Conservation (phyloP, 2,329 filamentous ascomycete genomes). For the Aspergillus transmontanensis region DNA sequence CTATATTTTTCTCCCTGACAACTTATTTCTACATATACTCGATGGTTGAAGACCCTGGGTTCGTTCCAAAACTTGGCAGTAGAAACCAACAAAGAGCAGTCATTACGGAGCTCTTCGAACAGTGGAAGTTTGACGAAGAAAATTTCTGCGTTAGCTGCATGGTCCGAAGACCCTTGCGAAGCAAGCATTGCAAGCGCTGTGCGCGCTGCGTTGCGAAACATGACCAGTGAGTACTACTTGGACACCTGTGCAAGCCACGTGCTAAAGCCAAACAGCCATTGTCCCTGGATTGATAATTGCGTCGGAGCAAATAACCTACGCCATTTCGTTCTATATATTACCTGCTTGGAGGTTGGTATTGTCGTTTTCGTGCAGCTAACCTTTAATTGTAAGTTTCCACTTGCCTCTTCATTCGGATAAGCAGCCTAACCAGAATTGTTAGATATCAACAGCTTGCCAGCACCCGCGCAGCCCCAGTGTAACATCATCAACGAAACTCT, state of each 20-base stretch:
- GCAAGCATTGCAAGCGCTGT: constrained; percentile 93
- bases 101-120: constrained; percentile 80
- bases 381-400: constrained; percentile 65
- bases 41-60: constrained; percentile 89
- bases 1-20: constrained; percentile 64
- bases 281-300: constrained; percentile 97
- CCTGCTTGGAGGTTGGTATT: constrained; percentile 76
- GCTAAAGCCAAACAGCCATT: constrained; percentile 64
- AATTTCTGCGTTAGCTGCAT: constrained; percentile 96
- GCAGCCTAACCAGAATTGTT: constrained; percentile 4
- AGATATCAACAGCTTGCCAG: constrained; percentile 66
- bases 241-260: no score
- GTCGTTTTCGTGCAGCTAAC: constrained; percentile 70
- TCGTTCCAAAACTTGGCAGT: constrained; percentile 85
- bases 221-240: constrained; percentile 73
- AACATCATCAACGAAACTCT: constrained; percentile 73
- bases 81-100: constrained; percentile 86
- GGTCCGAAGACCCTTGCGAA: constrained; percentile 87
- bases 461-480: constrained; percentile 59
- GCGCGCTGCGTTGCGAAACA: constrained; percentile 92
- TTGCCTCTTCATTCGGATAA: background rate
- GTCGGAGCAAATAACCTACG: constrained; percentile 94
- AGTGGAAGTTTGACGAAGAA: constrained; percentile 89
- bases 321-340: constrained; percentile 89
- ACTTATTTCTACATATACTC: constrained; percentile 83